Conservation (phyloP, 2,329 filamentous ascomycete genomes). For the Endoconidiophora polonica region DNA sequence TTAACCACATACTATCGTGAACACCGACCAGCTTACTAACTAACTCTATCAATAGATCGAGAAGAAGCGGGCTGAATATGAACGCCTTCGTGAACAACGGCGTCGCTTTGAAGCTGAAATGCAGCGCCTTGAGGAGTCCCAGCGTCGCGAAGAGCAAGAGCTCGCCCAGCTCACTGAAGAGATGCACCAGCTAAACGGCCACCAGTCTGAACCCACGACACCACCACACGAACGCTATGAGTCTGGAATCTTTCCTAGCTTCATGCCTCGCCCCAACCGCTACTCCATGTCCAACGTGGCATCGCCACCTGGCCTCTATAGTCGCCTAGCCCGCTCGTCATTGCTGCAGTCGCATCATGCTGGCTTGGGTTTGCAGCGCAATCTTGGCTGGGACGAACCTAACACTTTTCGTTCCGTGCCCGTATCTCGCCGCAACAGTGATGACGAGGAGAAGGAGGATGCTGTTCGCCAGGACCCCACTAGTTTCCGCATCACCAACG, state of each 20-base stretch:
- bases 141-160: slow-evolving; percentile 67
- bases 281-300: slow-evolving; percentile 81
- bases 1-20: not conserved
- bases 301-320: slow-evolving; percentile 60
- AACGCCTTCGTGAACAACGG: slow-evolving; percentile 76
- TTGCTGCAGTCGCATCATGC: slow-evolving; percentile 57
- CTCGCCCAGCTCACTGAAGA: slow-evolving; percentile 74
- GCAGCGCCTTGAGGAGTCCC: slow-evolving; percentile 72
- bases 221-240: slow-evolving; percentile 80
- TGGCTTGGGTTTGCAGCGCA: slow-evolving; percentile 37
- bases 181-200: slow-evolving; percentile 46
- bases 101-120: slow-evolving; percentile 84
- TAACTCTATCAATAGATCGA: slow-evolving; percentile 50
- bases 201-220: slow-evolving; percentile 89
- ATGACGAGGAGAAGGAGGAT: slow-evolving; percentile 74
- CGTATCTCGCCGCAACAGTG: slow-evolving; percentile 73
- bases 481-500: slow-evolving; percentile 55
- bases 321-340: slow-evolving; percentile 44
- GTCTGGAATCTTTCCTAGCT: slow-evolving; percentile 52
- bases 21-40: not conserved
- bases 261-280: slow-evolving; percentile 69
- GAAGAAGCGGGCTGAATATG: slow-evolving; percentile 85
- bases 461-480: slow-evolving; percentile 52
- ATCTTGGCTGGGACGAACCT: slow-evolving; percentile 39
- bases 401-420: slow-evolving; percentile 75